Conservation (phyloP, 2,329 filamentous ascomycete genomes). For the Alternaria consortialis region DNA sequence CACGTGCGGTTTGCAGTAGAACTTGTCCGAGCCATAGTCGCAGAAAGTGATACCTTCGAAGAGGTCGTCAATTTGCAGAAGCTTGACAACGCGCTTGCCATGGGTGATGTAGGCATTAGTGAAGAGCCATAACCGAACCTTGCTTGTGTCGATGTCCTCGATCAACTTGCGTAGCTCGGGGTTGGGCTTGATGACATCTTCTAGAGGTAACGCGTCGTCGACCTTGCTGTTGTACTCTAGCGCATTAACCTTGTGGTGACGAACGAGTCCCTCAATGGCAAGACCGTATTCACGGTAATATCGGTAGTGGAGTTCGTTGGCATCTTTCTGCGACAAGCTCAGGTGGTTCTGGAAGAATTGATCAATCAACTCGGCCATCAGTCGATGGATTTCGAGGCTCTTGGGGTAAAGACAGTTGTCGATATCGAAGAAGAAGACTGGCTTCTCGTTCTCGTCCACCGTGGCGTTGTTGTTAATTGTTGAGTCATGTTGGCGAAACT, state of each 20-base stretch:
- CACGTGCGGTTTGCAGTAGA: constrained; percentile 86
- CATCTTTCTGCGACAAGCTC: constrained; percentile 76
- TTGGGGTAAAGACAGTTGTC: constrained; percentile 97
- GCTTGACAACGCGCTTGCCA: constrained; percentile 78
- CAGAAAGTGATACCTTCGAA: constrained; percentile 97
- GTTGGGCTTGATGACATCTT: constrained; percentile 82
- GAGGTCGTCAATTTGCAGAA: constrained; percentile 83
- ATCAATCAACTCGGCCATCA: constrained; percentile 86
- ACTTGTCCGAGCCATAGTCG: constrained; percentile 76
- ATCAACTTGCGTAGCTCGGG: constrained; percentile 77
- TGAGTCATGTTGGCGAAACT: constrained; percentile 16
- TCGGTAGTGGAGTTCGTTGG: constrained; percentile 83
- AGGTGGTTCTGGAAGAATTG: constrained; percentile 74
- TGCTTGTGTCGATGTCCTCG: constrained; percentile 80
- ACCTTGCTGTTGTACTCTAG: constrained; percentile 94
- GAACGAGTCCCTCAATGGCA: constrained; percentile 93
- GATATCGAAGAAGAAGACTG: constrained; percentile 85
- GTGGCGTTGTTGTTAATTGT: constrained; percentile 19
- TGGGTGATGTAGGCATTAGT: constrained; percentile 97
- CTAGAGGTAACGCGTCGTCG: constrained; percentile 90
- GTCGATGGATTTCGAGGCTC: constrained; percentile 83
- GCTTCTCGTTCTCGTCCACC: constrained; percentile 51
- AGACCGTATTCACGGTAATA: constrained; percentile 97
- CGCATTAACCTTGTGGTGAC: constrained; percentile 93
- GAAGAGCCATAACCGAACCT: constrained; percentile 91